Conservation (phyloP, 805 yeast genomes). For the Kodamaea kaohsiungensis region DNA sequence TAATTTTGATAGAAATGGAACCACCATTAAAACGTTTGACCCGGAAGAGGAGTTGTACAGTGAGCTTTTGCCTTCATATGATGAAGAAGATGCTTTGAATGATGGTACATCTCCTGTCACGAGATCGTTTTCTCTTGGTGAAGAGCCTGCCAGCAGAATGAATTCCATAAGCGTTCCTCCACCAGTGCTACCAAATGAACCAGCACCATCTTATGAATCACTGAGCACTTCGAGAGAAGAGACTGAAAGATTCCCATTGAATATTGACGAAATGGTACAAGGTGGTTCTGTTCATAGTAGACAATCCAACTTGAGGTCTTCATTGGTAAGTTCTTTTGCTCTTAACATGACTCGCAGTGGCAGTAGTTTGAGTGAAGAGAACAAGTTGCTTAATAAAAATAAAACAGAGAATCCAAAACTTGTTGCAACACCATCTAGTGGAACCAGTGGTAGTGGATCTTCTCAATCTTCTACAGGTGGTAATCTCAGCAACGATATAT, state of each 20-base stretch:
- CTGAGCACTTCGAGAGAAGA: constrained; percentile 9
- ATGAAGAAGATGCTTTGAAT: constrained; percentile 54
- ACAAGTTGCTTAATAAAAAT: background rate
- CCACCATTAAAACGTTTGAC: constrained; percentile 30
- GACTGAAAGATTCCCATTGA: constrained; percentile 7
- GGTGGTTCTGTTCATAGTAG: constrained; percentile 11
- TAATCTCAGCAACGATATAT: background rate
- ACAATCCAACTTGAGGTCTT: constrained; percentile 26
- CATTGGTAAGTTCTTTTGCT: constrained; percentile 37
- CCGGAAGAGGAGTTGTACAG: constrained; percentile 10
- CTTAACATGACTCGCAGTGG: constrained; percentile 11
- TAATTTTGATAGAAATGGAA: constrained; percentile 32
- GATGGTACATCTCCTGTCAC: constrained; percentile 38
- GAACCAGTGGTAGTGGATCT: background rate
- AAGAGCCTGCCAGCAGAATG: constrained; percentile 39
- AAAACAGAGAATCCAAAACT: background rate
- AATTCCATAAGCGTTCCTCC: constrained; percentile 23
- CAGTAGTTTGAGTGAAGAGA: background rate
- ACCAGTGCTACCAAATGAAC: constrained; percentile 21
- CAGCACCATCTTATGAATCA: constrained; percentile 36
- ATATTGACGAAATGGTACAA: constrained; percentile 32
- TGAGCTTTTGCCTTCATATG: constrained; percentile 58
- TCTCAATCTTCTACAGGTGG: background rate
- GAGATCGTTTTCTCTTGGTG: constrained; percentile 39
- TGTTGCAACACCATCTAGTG: background rate